A percentile compares a stretch with the other conserved stretches of the same genome.
Conservation (phyloP, 768 basidiomycete species). For the Russula lepida region DNA sequence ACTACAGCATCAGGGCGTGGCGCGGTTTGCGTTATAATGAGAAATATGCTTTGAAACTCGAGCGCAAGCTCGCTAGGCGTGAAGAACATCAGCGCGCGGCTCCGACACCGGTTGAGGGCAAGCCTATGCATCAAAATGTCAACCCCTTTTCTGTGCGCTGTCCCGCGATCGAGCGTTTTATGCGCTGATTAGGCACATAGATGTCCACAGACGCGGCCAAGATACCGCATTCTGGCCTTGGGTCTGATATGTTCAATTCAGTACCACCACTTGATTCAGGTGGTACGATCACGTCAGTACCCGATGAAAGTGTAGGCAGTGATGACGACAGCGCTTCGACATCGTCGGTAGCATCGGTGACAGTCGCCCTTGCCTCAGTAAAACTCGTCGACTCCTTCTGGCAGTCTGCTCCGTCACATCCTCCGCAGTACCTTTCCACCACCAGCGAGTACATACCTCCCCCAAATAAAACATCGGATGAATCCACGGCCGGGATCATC, state of each 20-base stretch:
- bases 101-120: slow-evolving; percentile 28
- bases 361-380: slow-evolving; percentile 49
- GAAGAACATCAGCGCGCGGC: slow-evolving; percentile 31
- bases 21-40: slow-evolving; percentile 65
- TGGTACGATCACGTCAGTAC: neutral
- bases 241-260: slow-evolving; percentile 57
- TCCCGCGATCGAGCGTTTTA: neutral
- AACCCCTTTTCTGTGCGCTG: slow-evolving; percentile 67
- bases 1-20: slow-evolving; percentile 71
- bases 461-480: slow-evolving; percentile 37
- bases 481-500: slow-evolving; percentile 34
- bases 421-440: slow-evolving; percentile 68
- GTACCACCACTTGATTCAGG: neutral
- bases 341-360: slow-evolving; percentile 30
- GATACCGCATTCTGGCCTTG: slow-evolving; percentile 44
- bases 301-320: neutral
- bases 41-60: slow-evolving; percentile 65
- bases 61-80: slow-evolving; percentile 41
- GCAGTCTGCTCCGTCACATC: slow-evolving; percentile 55
- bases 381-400: slow-evolving; percentile 57
- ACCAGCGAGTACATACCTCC: slow-evolving; percentile 59
- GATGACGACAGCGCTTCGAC: slow-evolving; percentile 35
- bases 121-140: slow-evolving; percentile 28
- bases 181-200: neutral
- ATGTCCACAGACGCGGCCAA: slow-evolving; percentile 19